Base-by-base conservation (phyloP, 768 basidiomycete genomes). In the Clavaria fumosa region DNA sequence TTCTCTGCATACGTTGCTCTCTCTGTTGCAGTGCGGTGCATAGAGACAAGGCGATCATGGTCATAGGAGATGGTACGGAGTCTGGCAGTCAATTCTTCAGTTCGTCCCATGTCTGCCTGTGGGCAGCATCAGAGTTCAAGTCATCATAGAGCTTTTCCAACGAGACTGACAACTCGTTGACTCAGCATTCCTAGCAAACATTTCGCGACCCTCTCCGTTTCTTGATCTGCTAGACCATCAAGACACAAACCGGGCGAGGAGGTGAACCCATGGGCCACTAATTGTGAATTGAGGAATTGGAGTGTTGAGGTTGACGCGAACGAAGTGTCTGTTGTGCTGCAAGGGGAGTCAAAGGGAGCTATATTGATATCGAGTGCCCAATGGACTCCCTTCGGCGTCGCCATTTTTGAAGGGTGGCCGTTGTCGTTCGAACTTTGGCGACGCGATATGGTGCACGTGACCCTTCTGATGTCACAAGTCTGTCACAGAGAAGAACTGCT, bases 241-340 rank as follows among this genome's bases (percentile, higher is more conserved):
- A 89, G 59, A 9, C 63, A 71, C 14, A 89, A 55, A 0, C 85
- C 84, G 0, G 76, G 72, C 1, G 65, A 49, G 7, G 69, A 49
- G 1, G 68, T 57, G 46, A 81, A 89, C 5, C 86, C 86, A 58
- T 89, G 85, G 2, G 85, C 77, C 34, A 83, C 56, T 4, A 90
- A 69, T 46, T 90, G 86, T 14, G 77, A 62, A 50, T 86, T 89
- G 50, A 88, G 66, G 50, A 81, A 86, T 40, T 84, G 76, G 18
- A 84, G 53, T 41, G 69, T 78, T 3, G 78, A 78, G 5, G 71
- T 61, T 17, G 69, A 70, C 14, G 26, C 9, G 26, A 14, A 28
- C 14, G 26, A 28, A 28, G 26, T 9, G 9, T 14, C 14, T 28
- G 26, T 28, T 9, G 26, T 9, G 9, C 26, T 14, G 14, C 14